These are phyloP conservation scores for Beverwykella pulmonaria DNA, from an alignment of 495 filamentous ascomycete genomes.

Conservation along the genomic window DNA sequence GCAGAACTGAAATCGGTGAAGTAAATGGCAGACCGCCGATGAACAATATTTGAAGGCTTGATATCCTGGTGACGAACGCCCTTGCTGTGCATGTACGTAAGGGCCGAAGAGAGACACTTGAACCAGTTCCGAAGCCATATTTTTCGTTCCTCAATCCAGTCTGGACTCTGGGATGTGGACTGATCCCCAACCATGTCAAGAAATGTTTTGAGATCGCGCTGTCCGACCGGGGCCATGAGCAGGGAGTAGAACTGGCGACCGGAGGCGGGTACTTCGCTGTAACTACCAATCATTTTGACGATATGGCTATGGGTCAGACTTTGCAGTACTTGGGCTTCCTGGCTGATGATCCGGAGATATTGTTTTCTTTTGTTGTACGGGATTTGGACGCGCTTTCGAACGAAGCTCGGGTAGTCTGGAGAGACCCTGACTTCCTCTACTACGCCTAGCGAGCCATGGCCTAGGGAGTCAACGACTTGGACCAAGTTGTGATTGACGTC, in stretches of 20 bases:
- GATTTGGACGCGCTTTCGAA: constrained; percentile 21
- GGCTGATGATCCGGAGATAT: constrained; percentile 13
- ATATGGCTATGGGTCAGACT: constrained; percentile 13
- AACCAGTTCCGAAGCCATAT: constrained; percentile 22
- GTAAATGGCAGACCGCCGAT: constrained; percentile 5
- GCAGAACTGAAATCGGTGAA: constrained; percentile 33
- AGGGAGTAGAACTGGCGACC: constrained; percentile 15
- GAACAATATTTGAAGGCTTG: constrained; percentile 21
- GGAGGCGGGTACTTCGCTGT: not conserved
- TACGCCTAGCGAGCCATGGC: constrained; percentile 16
- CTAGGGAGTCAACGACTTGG: constrained; percentile 2
- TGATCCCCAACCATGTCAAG: constrained; percentile 15
- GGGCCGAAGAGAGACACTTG: constrained; percentile 14
- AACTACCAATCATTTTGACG: constrained; percentile 18
- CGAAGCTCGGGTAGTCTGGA: constrained; percentile 11
- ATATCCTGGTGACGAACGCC: constrained; percentile 25
- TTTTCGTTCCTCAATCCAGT: not conserved
- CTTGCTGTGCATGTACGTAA: constrained; percentile 18
- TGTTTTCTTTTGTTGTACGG: constrained; percentile 10
- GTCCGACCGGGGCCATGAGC: constrained; percentile 17
- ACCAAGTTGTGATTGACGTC: not conserved
- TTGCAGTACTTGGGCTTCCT: constrained; percentile 20
- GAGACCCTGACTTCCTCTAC: constrained; percentile 22
- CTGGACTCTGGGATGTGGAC: not conserved
- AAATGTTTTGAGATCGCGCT: constrained; percentile 16